Conservation (phyloP, 1,284 basidiomycete genomes). For the Singerocomus rubriflavus region DNA sequence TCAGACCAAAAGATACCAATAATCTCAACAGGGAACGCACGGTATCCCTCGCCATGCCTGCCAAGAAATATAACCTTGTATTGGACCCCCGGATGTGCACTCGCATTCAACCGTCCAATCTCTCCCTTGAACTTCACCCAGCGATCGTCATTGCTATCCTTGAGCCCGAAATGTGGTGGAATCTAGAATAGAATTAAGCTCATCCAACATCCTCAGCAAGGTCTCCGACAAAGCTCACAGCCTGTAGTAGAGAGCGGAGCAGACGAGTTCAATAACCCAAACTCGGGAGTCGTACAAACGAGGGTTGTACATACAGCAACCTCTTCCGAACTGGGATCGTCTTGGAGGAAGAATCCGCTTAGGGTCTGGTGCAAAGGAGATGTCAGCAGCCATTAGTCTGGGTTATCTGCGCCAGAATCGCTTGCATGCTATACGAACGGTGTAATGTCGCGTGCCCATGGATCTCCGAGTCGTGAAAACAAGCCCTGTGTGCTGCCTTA, state of each 20-base stretch:
- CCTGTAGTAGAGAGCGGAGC: constrained; percentile 3
- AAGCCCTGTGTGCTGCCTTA: no score
- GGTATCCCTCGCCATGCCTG: constrained; percentile 70
- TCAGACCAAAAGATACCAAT: not conserved
- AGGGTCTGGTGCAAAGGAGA: constrained; percentile 7
- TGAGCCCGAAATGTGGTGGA: constrained; percentile 61
- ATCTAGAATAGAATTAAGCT: constrained; percentile 38
- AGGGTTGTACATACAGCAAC: constrained; percentile 10
- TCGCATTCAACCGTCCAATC: constrained; percentile 45
- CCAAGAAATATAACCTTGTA: constrained; percentile 68
- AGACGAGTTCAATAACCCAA: constrained; percentile 1
- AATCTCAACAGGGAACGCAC: constrained; percentile 26
- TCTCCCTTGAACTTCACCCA: constrained; percentile 50
- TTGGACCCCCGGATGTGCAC: constrained; percentile 35
- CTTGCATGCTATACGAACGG: constrained; percentile 13
- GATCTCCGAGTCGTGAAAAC: not conserved
- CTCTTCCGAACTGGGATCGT: constrained; percentile 16
- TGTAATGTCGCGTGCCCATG: constrained; percentile 19
- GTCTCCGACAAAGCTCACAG: constrained; percentile 13
- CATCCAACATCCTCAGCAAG: not conserved
- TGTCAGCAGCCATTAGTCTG: not conserved
- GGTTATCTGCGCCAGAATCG: not conserved
- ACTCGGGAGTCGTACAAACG: not conserved
- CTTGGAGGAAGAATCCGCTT: constrained; percentile 23
- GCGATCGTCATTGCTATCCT: constrained; percentile 48